Conservation (phyloP, 306 rosid genomes). For the Prunus mume region DNA sequence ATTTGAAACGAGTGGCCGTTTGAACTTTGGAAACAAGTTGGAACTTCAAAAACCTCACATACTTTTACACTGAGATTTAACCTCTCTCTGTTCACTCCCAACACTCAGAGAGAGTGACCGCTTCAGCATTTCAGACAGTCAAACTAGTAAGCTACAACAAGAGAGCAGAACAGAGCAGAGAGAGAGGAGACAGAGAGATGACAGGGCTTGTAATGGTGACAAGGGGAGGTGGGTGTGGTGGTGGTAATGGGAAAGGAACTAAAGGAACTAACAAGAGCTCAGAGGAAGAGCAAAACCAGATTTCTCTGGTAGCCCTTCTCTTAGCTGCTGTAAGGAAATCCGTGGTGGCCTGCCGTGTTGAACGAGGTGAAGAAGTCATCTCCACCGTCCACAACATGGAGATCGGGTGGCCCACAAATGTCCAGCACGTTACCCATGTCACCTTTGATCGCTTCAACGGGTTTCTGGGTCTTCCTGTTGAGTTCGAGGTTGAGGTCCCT, state of each 20-base stretch:
- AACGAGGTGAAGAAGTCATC: slow-evolving; percentile 60
- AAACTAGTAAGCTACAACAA: not conserved
- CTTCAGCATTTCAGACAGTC: not conserved
- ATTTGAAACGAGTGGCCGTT: slow-evolving; percentile 82
- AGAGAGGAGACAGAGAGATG: slow-evolving; percentile 43
- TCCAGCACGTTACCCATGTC: slow-evolving; percentile 77
- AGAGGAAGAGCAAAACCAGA: slow-evolving; percentile 60
- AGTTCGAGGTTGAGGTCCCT: slow-evolving; percentile 79
- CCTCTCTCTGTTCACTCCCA: slow-evolving; percentile 1
- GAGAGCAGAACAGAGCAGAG: not conserved
- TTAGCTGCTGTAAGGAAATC: slow-evolving; percentile 79
- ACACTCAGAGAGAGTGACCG: not conserved
- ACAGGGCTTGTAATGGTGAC: slow-evolving; percentile 73
- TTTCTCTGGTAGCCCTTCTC: slow-evolving; percentile 52
- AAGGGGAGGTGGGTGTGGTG: slow-evolving; percentile 58
- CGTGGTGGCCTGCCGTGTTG: slow-evolving; percentile 78
- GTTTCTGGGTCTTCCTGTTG: slow-evolving; percentile 84
- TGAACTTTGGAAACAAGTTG: slow-evolving; percentile 30
- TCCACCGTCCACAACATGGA: slow-evolving; percentile 70
- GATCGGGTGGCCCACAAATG: slow-evolving; percentile 93
- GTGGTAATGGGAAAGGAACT: slow-evolving; percentile 13
- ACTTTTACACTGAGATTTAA: slow-evolving; percentile 7
- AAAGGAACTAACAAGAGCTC: slow-evolving; percentile 33
- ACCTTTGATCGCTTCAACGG: slow-evolving; percentile 95
- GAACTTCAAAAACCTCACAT: slow-evolving; percentile 18